A percentile compares a stretch with the other conserved stretches of the same genome.
Evolutionary conservation across 2,329 filamentous ascomycete species (phyloP).

Genomic region (Berkeleyomyces basicola): DNA sequence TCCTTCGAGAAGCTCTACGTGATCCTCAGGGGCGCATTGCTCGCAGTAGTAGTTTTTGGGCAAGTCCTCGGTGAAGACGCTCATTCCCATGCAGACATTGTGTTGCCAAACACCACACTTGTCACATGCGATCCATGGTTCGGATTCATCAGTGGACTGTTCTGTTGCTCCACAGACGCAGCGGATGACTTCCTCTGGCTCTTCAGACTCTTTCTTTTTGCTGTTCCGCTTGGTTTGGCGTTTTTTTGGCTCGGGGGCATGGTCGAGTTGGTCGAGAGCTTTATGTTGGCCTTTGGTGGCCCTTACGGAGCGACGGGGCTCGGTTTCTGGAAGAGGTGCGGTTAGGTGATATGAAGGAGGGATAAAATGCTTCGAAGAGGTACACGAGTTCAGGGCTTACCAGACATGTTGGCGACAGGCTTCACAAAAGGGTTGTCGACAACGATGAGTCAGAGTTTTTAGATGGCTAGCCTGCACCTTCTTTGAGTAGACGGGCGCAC

Average conservation of each 20-base stretch:
- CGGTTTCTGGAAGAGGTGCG: slow-evolving; percentile 31
- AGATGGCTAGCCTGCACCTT: no score
- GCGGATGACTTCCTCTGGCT: slow-evolving; percentile 59
- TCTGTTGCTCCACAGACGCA: slow-evolving; percentile 85
- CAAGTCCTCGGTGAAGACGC: slow-evolving; percentile 58
- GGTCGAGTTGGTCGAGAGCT: slow-evolving; percentile 61
- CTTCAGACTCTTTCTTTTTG: slow-evolving; percentile 33
- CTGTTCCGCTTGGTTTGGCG: slow-evolving; percentile 35
- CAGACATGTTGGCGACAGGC: not conserved
- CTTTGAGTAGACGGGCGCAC: no score
- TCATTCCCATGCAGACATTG: slow-evolving; percentile 84
- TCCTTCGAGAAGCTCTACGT: slow-evolving; percentile 62
- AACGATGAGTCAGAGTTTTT: no score
- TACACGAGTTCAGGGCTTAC: not conserved
- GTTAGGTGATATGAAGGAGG: slow-evolving; percentile 3
- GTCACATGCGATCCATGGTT: slow-evolving; percentile 94
- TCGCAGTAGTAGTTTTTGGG: slow-evolving; percentile 87
- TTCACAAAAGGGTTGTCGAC: not conserved
- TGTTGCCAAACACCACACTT: slow-evolving; percentile 90
- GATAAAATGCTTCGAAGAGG: not conserved
- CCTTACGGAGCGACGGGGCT: slow-evolving; percentile 84
- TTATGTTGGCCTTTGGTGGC: slow-evolving; percentile 97
- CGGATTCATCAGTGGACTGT: slow-evolving; percentile 69
- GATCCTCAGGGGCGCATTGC: slow-evolving; percentile 67
- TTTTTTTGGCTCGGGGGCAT: slow-evolving; percentile 36